Evolutionary conservation across 2,329 filamentous ascomycete genomes (phyloP).

Genomic region (Sporothrix pseudoabietina): DNA sequence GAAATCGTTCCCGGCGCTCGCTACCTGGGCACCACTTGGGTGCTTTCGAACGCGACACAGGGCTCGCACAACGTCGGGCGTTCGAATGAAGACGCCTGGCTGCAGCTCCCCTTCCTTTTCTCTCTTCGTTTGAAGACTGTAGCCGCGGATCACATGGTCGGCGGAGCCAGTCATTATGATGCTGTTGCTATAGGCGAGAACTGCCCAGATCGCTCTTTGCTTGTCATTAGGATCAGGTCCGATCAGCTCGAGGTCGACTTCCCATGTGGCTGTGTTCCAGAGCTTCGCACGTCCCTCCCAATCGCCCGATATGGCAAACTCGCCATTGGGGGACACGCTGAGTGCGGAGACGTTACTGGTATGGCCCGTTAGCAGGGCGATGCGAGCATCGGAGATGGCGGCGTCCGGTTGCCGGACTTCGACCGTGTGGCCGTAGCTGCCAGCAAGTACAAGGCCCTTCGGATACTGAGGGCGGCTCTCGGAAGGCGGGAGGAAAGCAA

Average conservation of each 20-base stretch:
- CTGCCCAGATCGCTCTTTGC: conserved; percentile 76
- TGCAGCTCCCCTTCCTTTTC: conserved; percentile 57
- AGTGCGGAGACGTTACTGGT: conserved; percentile 84
- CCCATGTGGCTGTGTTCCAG: conserved; percentile 87
- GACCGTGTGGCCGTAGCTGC: conserved; percentile 89
- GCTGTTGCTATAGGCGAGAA: conserved; percentile 76
- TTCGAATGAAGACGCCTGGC: conserved; percentile 59
- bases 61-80: conserved; percentile 83
- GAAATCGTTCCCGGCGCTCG: conserved; percentile 91
- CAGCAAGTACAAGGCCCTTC: conserved; percentile 81
- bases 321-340: conserved; percentile 72
- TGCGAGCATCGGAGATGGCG: conserved; percentile 71
- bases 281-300: conserved; percentile 90
- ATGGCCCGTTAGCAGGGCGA: conserved; percentile 84
- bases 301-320: conserved; percentile 82
- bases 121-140: conserved; percentile 60
- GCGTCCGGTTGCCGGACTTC: conserved; percentile 77
- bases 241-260: conserved; percentile 68
- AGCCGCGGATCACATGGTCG: conserved; percentile 86
- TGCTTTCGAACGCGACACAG: conserved; percentile 77
- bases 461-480: conserved; percentile 56
- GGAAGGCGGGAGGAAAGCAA: conserved; percentile 74
- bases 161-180: conserved; percentile 90
- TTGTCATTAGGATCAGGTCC: conserved; percentile 51
- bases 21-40: conserved; percentile 84